phyloP scores from a whole-genome alignment of 305 asterid species.

The Fraxinus xanthoxyloides region DNA sequence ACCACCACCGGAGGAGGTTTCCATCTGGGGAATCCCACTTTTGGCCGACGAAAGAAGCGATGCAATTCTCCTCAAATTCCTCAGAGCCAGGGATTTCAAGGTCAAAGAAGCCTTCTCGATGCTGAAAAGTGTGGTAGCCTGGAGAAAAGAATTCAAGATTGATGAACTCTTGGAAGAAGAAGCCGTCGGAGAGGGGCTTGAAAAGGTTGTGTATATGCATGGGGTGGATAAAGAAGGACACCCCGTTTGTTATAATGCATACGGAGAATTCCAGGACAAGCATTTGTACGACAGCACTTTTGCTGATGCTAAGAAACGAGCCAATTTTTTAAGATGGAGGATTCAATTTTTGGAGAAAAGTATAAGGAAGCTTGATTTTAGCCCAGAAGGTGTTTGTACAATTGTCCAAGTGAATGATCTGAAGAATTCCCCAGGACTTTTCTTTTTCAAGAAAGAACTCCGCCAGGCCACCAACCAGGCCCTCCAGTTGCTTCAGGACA shows the following conservation, averaged over 20 bases:
- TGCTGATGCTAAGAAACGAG: slow-evolving; percentile 74
- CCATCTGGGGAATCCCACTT: slow-evolving; percentile 80
- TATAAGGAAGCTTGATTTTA: slow-evolving; percentile 75
- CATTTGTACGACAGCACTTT: slow-evolving; percentile 71
- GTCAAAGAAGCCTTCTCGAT: slow-evolving; percentile 80
- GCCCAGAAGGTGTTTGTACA: slow-evolving; percentile 70
- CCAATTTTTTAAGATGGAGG: slow-evolving; percentile 69
- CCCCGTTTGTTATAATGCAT: slow-evolving; percentile 77
- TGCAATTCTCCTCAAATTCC: slow-evolving; percentile 74
- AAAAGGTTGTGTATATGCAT: slow-evolving; percentile 65
- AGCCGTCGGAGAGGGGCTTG: slow-evolving; percentile 48
- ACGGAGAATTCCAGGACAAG: slow-evolving; percentile 80
- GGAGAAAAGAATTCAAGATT: slow-evolving; percentile 79
- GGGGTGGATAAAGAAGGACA: slow-evolving; percentile 89
- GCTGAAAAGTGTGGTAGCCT: slow-evolving; percentile 77
- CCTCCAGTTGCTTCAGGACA: slow-evolving; percentile 84
- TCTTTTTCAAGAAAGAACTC: slow-evolving; percentile 74
- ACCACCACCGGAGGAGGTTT: slow-evolving; percentile 59
- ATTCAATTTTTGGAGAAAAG: slow-evolving; percentile 81
- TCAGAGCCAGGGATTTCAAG: slow-evolving; percentile 84
- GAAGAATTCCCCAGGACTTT: slow-evolving; percentile 74
- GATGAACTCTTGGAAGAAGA: slow-evolving; percentile 58
- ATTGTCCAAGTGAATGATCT: slow-evolving; percentile 83
- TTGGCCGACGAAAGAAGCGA: slow-evolving; percentile 68
- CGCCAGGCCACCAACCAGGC: slow-evolving; percentile 82